Evolutionary conservation across 139 green algal genomes (phyloP).

Genomic region (Eudorina sp.): DNA sequence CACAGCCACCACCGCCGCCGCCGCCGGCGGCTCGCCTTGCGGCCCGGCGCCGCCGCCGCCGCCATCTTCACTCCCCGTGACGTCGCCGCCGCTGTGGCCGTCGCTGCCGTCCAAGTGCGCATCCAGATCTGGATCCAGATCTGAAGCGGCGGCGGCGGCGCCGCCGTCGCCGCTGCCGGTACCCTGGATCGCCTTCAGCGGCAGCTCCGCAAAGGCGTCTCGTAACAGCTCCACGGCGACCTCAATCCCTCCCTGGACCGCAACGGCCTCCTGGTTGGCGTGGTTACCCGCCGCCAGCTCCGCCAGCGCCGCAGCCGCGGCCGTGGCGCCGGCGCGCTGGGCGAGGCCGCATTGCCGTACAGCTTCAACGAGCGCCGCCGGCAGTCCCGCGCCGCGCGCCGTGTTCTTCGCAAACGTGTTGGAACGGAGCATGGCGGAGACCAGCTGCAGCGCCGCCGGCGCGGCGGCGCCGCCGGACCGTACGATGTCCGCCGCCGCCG

Average conservation of each 20-base stretch:
- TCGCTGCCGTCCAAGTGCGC: background rate
- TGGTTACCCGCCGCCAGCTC: constrained; percentile 62
- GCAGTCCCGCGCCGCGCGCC: constrained; percentile 31
- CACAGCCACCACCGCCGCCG: background rate
- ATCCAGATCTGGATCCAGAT: background rate
- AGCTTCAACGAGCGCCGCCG: constrained; percentile 39
- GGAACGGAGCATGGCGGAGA: constrained; percentile 44
- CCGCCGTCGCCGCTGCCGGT: background rate
- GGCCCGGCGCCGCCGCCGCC: background rate
- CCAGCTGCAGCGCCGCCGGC: constrained; percentile 36
- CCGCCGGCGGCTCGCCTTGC: background rate
- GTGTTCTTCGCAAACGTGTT: constrained; percentile 75
- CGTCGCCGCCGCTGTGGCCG: background rate
- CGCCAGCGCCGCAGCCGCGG: constrained; percentile 32
- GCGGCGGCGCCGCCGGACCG: background rate
- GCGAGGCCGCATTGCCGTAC: background rate
- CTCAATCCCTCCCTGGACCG: constrained; percentile 57
- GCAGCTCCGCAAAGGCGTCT: background rate
- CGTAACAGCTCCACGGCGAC: constrained; percentile 33
- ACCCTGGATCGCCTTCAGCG: background rate
- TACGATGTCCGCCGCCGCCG: constrained; percentile 3
- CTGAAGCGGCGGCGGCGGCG: no score
- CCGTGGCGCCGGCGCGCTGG: background rate
- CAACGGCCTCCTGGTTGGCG: constrained; percentile 61
- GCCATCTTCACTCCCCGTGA: background rate